A percentile compares a stretch with the other conserved stretches of the same genome.
These are phyloP conservation scores for Jaltomata sinuosa DNA, from an alignment of 257 asterid genomes.

Conservation along the genomic window DNA sequence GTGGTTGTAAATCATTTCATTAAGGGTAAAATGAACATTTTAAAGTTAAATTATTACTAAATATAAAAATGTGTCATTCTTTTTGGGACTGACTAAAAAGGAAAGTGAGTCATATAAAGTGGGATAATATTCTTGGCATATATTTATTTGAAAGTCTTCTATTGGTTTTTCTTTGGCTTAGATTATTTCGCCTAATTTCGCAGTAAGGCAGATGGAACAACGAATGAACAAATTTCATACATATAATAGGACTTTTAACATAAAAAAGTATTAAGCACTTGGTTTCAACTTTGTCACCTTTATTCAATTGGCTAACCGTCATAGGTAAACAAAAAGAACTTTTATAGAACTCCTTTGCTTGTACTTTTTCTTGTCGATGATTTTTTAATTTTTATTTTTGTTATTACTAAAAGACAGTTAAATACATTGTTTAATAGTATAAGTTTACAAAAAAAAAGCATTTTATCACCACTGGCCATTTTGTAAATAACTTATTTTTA, in stretches of 20 bases:
- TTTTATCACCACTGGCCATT: background rate
- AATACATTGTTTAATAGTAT: background rate
- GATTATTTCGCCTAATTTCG: background rate
- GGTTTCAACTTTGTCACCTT: background rate
- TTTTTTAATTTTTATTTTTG: background rate
- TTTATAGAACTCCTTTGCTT: background rate
- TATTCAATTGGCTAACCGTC: too few relatives aligned
- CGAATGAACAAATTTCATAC: background rate
- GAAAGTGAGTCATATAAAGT: too few relatives aligned
- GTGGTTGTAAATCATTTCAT: too few relatives aligned
- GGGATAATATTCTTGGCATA: background rate
- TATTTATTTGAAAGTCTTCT: background rate
- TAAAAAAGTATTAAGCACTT: background rate
- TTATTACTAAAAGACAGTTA: background rate
- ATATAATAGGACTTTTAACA: background rate
- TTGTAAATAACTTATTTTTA: background rate
- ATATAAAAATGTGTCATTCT: too few relatives aligned
- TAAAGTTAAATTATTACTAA: too few relatives aligned
- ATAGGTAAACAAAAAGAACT: too few relatives aligned
- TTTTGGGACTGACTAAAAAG: too few relatives aligned
- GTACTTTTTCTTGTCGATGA: background rate
- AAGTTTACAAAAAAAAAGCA: background rate
- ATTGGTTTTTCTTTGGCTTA: background rate
- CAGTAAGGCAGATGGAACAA: background rate
- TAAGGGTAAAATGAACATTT: too few relatives aligned